Evolutionary conservation across 2,329 filamentous ascomycete genomes (phyloP), one percentile per base, ranked within the genome.

Genomic region (Trichoderma harzianum): DNA sequence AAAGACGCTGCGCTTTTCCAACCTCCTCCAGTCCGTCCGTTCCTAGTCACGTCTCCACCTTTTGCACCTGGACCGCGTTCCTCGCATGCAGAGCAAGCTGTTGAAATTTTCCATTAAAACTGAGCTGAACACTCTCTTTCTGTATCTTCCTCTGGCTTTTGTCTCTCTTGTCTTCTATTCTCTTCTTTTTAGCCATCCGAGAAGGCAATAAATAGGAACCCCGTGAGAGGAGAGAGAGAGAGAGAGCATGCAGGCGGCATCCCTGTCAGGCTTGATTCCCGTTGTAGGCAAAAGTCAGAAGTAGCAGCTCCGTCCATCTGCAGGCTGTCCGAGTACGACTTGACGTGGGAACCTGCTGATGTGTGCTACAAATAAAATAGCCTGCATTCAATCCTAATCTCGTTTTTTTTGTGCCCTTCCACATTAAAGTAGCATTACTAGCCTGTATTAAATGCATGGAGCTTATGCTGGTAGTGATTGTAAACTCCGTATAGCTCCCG

Each of bases 41-140:
- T 60, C 30, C n/a, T 58, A 53, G 68, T 71, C 71, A 72, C 71
- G 71, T 72, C 71, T 72, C 71, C 71, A 72, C 71, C 66, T 43
- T 43, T 43, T 32, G 34, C 47, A 60, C n/a, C 51, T 64, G 68
- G 55, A 71, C 68, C 71, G 71, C 71, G 71, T 72, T 69, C 43
- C 53, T 62, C 24, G 26, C 70, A 69, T 63, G 63, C 70, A 57
- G 16, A 39, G 16, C 16, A 18, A 72, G 47, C 70, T 32, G 58
- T 55, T 63, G 32, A 47, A 55, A 28, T 61, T 71, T 66, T 62
- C 39, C 36, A 18, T 43, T 43, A 3, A 47, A 51, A 34, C 26
- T 34, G 26, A 32, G 34, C 26, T 68, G 7, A 43, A 43, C 39
- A 10, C 39, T 58, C 58, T 61, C 58, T 43, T 1, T 63, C n/a